Evolutionary conservation across 176 grass and related monocot genomes (phyloP), one percentile per base, ranked within the genome.

Genomic region (Musa schizocarpa): DNA sequence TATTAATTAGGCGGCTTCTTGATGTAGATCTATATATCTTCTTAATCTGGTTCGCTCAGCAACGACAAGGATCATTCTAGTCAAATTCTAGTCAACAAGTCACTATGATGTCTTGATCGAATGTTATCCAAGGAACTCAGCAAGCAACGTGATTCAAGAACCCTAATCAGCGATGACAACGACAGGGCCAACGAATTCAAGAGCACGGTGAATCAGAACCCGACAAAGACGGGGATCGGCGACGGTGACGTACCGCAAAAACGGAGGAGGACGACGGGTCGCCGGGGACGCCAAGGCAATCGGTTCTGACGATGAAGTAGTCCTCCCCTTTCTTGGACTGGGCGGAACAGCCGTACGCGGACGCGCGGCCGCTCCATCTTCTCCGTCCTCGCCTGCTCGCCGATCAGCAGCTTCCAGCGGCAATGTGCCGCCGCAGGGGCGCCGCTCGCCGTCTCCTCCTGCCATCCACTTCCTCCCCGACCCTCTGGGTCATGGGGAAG

Each of bases 261-360:
- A 92, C 89, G 34, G 89, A 89, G 49, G 87, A 87, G 72, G 74
- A 81, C 17, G 86, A 63, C 9, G 87, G 83, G 83, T 87, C 86
- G 53, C 73, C 85, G 29, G 22, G 74, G 50, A 81, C 76, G 63
- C 87, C 85, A 20, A 82, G 68, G 63, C 93, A 92, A 73, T 96
- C 89, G 20, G 89, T 92, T 81, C 82, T 84, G 70, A 92, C 88
- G 48, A 96, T 79, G 72, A 92, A 90, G 93, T 84, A 96, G 78
- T 96, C 89, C 80, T 96, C 93, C 65, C 93, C 93, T 74, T 96
- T 96, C 88, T 92, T 96, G 76, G 85, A 92, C 83, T 92, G 87
- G 21, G 89, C 86, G 14, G 89, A 89, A 49, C 87, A 92, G 50
- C 93, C 93, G 65, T 90, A 96, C 51, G 34, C 93, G 83, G 72